Conservation (phyloP, 2,329 filamentous ascomycete species). For the Cladophialophora carrionii region DNA sequence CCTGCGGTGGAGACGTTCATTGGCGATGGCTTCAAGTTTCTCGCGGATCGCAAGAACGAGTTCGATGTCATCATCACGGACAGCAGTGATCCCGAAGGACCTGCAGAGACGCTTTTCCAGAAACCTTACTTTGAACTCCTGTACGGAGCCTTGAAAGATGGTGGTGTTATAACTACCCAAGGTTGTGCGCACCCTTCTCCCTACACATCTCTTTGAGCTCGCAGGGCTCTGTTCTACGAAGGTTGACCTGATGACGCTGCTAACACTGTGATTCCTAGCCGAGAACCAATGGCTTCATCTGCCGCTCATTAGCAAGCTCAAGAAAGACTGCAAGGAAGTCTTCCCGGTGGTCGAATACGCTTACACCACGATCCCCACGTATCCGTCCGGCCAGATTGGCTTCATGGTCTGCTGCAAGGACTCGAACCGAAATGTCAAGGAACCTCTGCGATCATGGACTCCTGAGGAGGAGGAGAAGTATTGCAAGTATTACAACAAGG, state of each 20-base stretch:
- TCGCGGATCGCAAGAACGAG: conserved; percentile 91
- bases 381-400: conserved; percentile 97
- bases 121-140: conserved; percentile 98
- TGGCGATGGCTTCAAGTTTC: conserved; percentile 98
- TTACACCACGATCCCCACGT: conserved; percentile 97
- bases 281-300: conserved; percentile 99
- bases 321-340: conserved; percentile 94
- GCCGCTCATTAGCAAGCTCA: conserved; percentile 87
- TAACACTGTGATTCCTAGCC: conserved; percentile 57
- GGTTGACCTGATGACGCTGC: conserved; percentile 13
- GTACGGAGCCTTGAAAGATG: conserved; percentile 83
- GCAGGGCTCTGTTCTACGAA: conserved; percentile 15
- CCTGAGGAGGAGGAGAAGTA: conserved; percentile 87
- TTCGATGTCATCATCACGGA: conserved; percentile 99
- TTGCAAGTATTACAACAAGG: conserved; percentile 96
- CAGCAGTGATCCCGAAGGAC: conserved; percentile 94
- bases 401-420: conserved; percentile 99
- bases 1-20: conserved; percentile 91
- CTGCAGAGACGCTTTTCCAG: conserved; percentile 94
- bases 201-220: conserved; percentile 24
- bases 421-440: conserved; percentile 76
- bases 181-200: conserved; percentile 89
- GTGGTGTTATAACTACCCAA: conserved; percentile 99
- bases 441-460: conserved; percentile 79
- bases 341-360: conserved; percentile 98